Evolutionary conservation across 805 yeast genomes (phyloP), one percentile per base, ranked within the genome.

Genomic region (Wickerhamiella siamensis): DNA sequence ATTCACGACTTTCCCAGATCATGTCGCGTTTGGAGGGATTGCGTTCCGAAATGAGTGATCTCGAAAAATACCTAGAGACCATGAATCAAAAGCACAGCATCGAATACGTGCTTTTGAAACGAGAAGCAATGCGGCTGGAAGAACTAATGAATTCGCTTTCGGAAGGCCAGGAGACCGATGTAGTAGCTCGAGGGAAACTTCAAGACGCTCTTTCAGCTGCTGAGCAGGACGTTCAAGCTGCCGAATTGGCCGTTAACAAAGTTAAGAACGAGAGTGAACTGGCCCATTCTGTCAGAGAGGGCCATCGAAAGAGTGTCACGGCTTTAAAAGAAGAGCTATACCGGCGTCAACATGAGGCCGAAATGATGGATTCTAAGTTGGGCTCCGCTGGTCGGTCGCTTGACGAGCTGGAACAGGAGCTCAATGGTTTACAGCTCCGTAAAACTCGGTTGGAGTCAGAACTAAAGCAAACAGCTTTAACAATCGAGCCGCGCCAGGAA

Each of bases 21-120:
- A 77, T 78, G 44, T 77, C 72, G 36, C 69, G 94, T 52, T 65
- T 88, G 38, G 63, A 72, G 3, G 95, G 86, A 59, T 71, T 91
- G 51, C 83, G 80, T 54, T 68, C 77, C 39, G 97, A 91, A 57
- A 79, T 79, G 43, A 71, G 72, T 42, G 94, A 83, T 53, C 65
- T 86, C 48, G 76, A 74, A 49, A 70, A 72, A 40, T 84, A 67
- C 56, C 93, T 83, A 52, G 65, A 64, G 17, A 63, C 77, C 21
- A 91, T 81, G 50, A 74, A 72, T 44, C 69, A 71, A 43, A 74
- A 80, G 48, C 80, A 83, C 54, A 70, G 77, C 26, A 67, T 74
- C 15, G 94, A 87, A 51, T 86, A 73, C 59, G 75, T 79, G 27
- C 60, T 87, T 8, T 76, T 75, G 53, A 91, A 81, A 54, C 70